Conservation (phyloP, 495 filamentous ascomycete species). For the Penicillium diatomitis region DNA sequence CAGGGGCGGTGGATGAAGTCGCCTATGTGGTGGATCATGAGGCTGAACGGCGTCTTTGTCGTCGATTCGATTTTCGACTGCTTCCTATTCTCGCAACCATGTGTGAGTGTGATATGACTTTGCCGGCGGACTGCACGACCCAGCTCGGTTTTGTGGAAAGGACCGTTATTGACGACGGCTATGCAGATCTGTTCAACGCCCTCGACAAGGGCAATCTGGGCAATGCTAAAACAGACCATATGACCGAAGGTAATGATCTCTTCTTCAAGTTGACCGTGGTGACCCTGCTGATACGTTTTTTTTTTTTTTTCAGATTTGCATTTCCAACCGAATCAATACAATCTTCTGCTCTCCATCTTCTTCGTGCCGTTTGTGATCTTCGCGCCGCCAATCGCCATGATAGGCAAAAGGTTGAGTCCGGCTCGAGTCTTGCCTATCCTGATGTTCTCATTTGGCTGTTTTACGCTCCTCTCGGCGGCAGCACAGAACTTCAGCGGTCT, state of each 20-base stretch:
- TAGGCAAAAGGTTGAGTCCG: conserved; percentile 57
- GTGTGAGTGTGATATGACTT: conserved; percentile 32
- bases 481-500: conserved; percentile 53
- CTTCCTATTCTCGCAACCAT: conserved; percentile 56
- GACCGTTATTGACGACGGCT: not conserved
- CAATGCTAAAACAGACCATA: conserved; percentile 58
- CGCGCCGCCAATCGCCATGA: conserved; percentile 52
- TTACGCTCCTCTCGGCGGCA: conserved; percentile 45
- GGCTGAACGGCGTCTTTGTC: conserved; percentile 53
- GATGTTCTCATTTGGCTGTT: conserved; percentile 56
- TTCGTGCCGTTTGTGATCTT: conserved; percentile 63
- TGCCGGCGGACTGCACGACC: not conserved
- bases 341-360: conserved; percentile 59
- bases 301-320: conserved; percentile 28
- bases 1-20: conserved; percentile 26
- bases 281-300: not conserved
- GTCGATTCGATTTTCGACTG: conserved; percentile 51
- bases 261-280: not conserved
- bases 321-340: conserved; percentile 56
- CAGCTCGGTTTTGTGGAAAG: not conserved
- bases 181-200: conserved; percentile 45
- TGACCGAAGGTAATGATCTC: conserved; percentile 31
- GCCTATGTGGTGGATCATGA: conserved; percentile 32
- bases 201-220: conserved; percentile 58
- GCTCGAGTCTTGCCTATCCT: conserved; percentile 49